phyloP scores from a whole-genome alignment of 306 rosid genomes.

The Hippophae gyantsensis region DNA sequence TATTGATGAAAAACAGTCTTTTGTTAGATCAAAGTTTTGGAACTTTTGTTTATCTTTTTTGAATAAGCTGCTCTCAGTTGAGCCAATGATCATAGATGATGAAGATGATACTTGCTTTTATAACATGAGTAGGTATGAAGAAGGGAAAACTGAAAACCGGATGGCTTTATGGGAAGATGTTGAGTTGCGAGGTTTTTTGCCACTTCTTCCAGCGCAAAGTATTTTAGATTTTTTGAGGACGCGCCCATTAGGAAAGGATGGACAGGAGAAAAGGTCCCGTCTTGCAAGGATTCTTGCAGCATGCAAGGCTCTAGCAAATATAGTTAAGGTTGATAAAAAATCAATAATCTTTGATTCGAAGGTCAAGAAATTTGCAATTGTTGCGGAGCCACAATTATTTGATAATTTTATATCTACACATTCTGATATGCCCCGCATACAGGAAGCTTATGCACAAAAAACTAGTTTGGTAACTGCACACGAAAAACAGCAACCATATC shows the following conservation, averaged over 20 bases:
- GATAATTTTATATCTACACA: conserved; percentile 34
- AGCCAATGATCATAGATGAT: conserved; percentile 37
- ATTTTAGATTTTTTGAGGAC: conserved; percentile 89
- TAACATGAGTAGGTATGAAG: conserved; percentile 80
- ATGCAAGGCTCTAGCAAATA: conserved; percentile 65
- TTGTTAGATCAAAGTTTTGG: conserved; percentile 76
- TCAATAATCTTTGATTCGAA: conserved; percentile 49
- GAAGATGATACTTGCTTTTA: conserved; percentile 80
- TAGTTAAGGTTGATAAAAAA: conserved; percentile 58
- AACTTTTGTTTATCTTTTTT: conserved; percentile 46
- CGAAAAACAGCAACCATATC: conserved; percentile 30
- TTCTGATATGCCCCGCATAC: conserved; percentile 27
- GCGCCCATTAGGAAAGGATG: conserved; percentile 55
- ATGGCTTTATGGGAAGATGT: conserved; percentile 93
- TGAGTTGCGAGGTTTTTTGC: conserved; percentile 85
- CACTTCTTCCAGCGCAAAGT: conserved; percentile 85
- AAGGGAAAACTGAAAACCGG: conserved; percentile 80
- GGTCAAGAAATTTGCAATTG: conserved; percentile 55
- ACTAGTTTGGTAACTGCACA: conserved; percentile 23
- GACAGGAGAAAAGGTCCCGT: conserved; percentile 64
- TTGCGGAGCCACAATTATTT: conserved; percentile 39
- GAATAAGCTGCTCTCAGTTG: conserved; percentile 60
- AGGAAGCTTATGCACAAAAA: conserved; percentile 36
- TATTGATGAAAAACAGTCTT: conserved; percentile 53
- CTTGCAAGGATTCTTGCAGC: conserved; percentile 77